These are phyloP conservation scores for Phtheirospermum japonicum DNA, from an alignment of 257 asterid genomes.

Conservation along the genomic window DNA sequence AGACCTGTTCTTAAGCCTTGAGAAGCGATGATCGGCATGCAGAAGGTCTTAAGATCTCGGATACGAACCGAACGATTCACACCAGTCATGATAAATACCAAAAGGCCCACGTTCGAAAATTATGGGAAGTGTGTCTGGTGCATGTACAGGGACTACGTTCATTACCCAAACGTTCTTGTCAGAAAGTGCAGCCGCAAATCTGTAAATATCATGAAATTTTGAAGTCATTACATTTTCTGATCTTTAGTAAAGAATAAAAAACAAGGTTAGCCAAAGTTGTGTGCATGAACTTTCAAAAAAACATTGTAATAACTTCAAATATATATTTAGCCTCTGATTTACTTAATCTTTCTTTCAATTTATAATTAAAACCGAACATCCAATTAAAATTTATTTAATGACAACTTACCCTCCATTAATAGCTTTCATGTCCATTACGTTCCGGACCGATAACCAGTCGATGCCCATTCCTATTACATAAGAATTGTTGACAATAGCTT, in stretches of 20 bases:
- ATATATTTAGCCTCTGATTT: neutral
- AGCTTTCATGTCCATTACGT: conserved; percentile 97
- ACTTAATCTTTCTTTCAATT: neutral
- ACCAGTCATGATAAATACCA: conserved; percentile 95
- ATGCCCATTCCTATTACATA: conserved; percentile 78
- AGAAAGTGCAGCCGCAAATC: conserved; percentile 91
- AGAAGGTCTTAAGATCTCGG: conserved; percentile 93
- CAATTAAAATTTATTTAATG: neutral
- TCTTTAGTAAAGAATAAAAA: neutral
- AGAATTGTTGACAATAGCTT: conserved; percentile 71
- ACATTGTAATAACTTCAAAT: no score
- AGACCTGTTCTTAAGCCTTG: conserved; percentile 88
- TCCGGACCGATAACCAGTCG: conserved; percentile 77
- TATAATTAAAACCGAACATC: neutral
- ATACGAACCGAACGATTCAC: conserved; percentile 86
- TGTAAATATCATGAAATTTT: conserved; percentile 33
- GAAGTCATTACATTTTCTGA: neutral
- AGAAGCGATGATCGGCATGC: conserved; percentile 98
- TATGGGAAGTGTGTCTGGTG: conserved; percentile 86
- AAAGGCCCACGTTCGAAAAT: conserved; percentile 88
- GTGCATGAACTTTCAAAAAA: neutral
- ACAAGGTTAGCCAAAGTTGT: neutral
- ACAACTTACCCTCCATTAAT: conserved; percentile 79
- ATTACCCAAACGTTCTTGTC: conserved; percentile 83
- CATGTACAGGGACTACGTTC: conserved; percentile 84